phyloP scores from a whole-genome alignment of 805 yeast species.

The Ogataea naganishii region DNA sequence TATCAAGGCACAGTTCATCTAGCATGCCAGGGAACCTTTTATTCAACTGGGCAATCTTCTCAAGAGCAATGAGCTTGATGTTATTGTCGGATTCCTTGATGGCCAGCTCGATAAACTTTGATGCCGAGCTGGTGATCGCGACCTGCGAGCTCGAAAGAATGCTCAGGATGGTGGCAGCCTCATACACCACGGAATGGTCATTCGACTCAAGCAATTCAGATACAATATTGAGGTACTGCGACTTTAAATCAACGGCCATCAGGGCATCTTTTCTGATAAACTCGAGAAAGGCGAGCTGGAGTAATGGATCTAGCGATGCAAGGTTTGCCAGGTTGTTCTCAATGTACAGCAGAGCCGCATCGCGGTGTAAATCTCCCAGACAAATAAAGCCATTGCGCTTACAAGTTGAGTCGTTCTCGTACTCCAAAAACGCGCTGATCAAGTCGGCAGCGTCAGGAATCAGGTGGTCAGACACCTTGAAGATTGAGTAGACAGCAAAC shows the following conservation, averaged over 20 bases:
- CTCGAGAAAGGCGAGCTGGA: constrained; percentile 86
- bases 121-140: constrained; percentile 69
- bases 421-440: constrained; percentile 59
- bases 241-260: constrained; percentile 51
- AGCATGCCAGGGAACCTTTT: constrained; percentile 70
- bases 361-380: constrained; percentile 73
- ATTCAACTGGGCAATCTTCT: constrained; percentile 72
- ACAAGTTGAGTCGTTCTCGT: constrained; percentile 89
- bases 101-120: constrained; percentile 81
- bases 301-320: constrained; percentile 64
- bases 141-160: constrained; percentile 48
- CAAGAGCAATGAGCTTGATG: constrained; percentile 86
- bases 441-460: constrained; percentile 94
- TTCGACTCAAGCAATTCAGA: constrained; percentile 65
- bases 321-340: constrained; percentile 58
- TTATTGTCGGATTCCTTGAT: constrained; percentile 92
- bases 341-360: constrained; percentile 72
- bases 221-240: constrained; percentile 64
- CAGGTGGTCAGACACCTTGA: constrained; percentile 73
- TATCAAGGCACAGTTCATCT: constrained; percentile 77
- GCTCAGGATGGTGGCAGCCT: constrained; percentile 79
- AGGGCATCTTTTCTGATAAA: constrained; percentile 80
- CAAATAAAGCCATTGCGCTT: constrained; percentile 92
- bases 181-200: constrained; percentile 72
- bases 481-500: constrained; percentile 79